Evolutionary conservation across 2,329 filamentous ascomycete genomes (phyloP), one percentile per base, ranked within the genome.

Genomic region (Aspergillus caelatus): DNA sequence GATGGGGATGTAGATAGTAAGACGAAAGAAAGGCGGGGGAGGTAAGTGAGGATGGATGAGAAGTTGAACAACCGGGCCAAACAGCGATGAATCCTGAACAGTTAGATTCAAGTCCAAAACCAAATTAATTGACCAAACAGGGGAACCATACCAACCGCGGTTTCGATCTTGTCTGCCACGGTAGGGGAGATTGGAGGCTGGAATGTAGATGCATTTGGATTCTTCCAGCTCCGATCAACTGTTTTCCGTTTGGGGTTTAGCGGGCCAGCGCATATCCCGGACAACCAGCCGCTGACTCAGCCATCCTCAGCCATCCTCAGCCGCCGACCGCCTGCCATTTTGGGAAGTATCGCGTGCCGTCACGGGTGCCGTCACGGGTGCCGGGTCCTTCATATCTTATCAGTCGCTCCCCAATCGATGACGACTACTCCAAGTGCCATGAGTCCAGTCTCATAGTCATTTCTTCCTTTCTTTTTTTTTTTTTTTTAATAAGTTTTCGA

Each of bases 201-300:
- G 50, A 64, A 55, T 65, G 45, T 61, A 41, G 55, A 56, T 43
- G 58, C 61, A 53, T 28, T 46, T 12, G 61, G 43, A 23, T 46
- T 48, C 45, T 26, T 36, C n/a, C 30, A 55, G 32, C 50, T 56
- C 46, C 53, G 56, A 68, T 74, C 76, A 79, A 80, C 77, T 74
- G 71, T 77, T 74, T 78, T 64, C 78, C 72, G 59, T 68, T 75
- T 78, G 12, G n/a, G 74, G 78, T 70, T 76, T 79, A 80, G 78
- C 67, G 73, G 62, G 61, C 66, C 71, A 75, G 63, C 77, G 58
- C 75, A 79, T 79, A 76, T 70, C 77, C 77, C 60, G 71, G 76
- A 74, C 78, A 79, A 79, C 77, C 66, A 69, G 32, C 45, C 54
- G 69, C 66, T 74, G 70, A 75, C 68, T 73, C 67, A 75, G 48